A percentile compares a stretch with the other conserved stretches of the same genome.
These are phyloP conservation scores for Zygnema cylindricum DNA, from an alignment of 139 green algal species.

Conservation along the genomic window DNA sequence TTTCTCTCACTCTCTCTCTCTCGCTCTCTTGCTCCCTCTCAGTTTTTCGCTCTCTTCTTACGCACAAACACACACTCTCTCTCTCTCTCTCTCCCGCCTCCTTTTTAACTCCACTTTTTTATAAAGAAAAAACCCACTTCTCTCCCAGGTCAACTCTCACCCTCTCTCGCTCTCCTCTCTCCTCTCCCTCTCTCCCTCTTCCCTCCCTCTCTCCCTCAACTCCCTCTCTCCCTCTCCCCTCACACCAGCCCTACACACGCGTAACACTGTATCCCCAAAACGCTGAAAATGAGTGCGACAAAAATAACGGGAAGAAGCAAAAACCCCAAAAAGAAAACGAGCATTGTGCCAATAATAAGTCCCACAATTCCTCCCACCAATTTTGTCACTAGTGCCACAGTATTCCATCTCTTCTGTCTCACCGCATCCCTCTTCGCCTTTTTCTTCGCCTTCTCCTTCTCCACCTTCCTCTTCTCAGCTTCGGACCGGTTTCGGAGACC, in stretches of 20 bases:
- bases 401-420: background rate
- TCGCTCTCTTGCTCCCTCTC: background rate
- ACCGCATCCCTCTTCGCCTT: background rate
- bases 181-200: background rate
- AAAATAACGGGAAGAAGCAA: background rate
- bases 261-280: background rate
- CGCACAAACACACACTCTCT: too few species aligned
- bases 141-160: too few species aligned
- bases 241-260: background rate
- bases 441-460: background rate
- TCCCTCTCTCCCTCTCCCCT: background rate
- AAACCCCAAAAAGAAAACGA: background rate
- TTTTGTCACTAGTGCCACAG: background rate
- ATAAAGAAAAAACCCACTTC: too few species aligned
- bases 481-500: background rate
- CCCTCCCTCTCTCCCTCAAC: background rate
- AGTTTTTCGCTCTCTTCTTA: background rate
- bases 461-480: background rate
- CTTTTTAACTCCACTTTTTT: background rate
- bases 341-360: background rate
- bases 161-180: background rate
- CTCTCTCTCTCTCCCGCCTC: background rate
- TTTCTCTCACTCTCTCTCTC: background rate
- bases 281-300: background rate
- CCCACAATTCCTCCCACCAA: background rate